Base-by-base conservation (phyloP, 1,284 basidiomycete species). In the Cutaneotrichosporon spelunceum region DNA sequence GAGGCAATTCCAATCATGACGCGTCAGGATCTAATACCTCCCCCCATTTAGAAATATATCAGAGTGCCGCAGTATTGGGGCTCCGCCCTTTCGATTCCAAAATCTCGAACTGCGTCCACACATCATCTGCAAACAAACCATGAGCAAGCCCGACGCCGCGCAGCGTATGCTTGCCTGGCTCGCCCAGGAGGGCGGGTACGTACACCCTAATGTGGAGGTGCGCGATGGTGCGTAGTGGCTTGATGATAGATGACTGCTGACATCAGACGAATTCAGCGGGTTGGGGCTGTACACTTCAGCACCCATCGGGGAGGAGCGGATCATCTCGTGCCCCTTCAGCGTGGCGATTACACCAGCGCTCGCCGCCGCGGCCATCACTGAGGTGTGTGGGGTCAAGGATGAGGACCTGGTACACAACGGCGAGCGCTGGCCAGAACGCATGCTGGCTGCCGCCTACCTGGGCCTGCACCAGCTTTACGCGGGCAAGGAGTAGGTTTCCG, bases 301-400 rank as follows among this genome's bases (percentile, higher is more conserved):
- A 9, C 72, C 80, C 2, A 73, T 92, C 34, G 74, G 79, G 0
- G 85, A 89, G 61, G 80, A 82, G 4, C 81, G 80, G 7, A 81
- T 91, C 56, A 85, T 89, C 21, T 85, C 87, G 0, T 89, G 88
- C 69, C 91, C 92, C 0, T 88, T 91, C 70, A 78, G 82, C 0
- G 80, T 91, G 27, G 85, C 86, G 26, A 84, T 94, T 61, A 91
- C 90, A 0, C 83, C 85, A 1, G 76, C 82, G 14, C 55, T 82
- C 0, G 82, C 86, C 0, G 72, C 77, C 49, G 63, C 67, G 0
- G 84, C 85, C 0, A 61, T 88, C 21, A 69, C 86, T 44, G 72
- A 61, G 50, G 49, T 74, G 23, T 61, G 71, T 33, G 47, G 63
- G 56, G 23, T 66, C 24, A 21, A 57, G 14, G 70, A 66, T 13